These are phyloP conservation scores for Rhodotorula paludigena DNA, from an alignment of 768 basidiomycete species.

Conservation along the genomic window DNA sequence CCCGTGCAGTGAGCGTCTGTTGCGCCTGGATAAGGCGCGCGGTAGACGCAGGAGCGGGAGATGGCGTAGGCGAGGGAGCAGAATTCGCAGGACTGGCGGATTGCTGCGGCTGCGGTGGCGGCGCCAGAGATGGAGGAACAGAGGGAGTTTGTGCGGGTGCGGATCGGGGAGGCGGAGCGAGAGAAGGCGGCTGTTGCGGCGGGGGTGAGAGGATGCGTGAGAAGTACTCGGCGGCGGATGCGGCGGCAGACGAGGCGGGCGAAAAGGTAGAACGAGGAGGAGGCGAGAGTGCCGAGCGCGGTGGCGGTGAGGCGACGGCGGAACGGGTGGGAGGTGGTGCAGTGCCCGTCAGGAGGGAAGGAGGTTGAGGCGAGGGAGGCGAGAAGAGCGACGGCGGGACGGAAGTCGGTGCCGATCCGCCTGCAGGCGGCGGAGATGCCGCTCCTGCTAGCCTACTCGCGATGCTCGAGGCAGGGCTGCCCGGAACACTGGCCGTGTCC, in stretches of 20 bases:
- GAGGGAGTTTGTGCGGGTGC: no score
- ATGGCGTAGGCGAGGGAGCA: neutral
- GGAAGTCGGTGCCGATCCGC: neutral
- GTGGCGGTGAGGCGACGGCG: slow-evolving; percentile 3
- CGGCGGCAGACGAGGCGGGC: neutral
- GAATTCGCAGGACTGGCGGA: neutral
- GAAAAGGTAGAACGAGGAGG: slow-evolving; percentile 1
- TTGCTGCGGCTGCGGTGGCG: neutral
- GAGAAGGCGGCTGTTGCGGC: no score
- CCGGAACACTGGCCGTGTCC: slow-evolving; percentile 11
- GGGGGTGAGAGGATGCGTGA: slow-evolving; percentile 1
- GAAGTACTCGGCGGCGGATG: neutral
- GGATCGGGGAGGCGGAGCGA: no score
- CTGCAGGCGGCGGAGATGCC: neutral
- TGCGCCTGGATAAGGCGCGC: slow-evolving; percentile 52
- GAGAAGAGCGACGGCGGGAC: neutral
- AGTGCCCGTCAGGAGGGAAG: neutral
- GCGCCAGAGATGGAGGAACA: neutral
- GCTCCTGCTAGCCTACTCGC: neutral
- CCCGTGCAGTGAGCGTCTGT: slow-evolving; percentile 52
- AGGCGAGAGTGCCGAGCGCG: slow-evolving; percentile 4
- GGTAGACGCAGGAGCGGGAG: neutral
- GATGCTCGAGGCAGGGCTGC: slow-evolving; percentile 11
- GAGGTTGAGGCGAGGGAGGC: no score
- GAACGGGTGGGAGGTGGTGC: neutral